Conservation (phyloP, 1,284 basidiomycete species). For the Irpex sp. region DNA sequence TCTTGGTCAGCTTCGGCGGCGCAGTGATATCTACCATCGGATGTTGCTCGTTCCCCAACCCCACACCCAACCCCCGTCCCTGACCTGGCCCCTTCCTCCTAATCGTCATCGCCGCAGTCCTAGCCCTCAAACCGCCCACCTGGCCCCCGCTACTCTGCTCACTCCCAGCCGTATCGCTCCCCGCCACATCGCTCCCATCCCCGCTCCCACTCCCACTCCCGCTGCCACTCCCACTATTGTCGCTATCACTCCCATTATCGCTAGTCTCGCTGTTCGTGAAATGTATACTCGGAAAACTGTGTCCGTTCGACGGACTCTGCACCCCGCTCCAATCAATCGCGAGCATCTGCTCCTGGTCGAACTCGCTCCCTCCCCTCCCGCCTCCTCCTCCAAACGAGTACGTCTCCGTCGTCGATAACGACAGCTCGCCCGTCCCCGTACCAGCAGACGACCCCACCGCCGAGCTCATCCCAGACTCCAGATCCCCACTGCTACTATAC, state of each 20-base stretch:
- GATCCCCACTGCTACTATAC: slow-evolving; percentile 37
- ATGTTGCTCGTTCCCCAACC: background rate
- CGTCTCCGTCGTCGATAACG: slow-evolving; percentile 26
- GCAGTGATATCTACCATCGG: background rate
- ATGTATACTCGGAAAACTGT: slow-evolving; percentile 76
- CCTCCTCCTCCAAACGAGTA: slow-evolving; percentile 18
- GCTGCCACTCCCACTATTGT: background rate
- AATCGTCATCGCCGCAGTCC: no score
- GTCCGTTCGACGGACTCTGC: slow-evolving; percentile 32
- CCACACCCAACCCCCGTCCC: no score
- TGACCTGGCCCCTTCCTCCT: no score
- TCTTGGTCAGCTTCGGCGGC: slow-evolving; percentile 47
- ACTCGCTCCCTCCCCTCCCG: slow-evolving; percentile 1
- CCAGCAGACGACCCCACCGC: slow-evolving; percentile 36
- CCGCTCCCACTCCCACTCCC: background rate
- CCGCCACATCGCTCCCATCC: background rate
- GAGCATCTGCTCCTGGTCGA: slow-evolving; percentile 37
- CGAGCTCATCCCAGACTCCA: slow-evolving; percentile 38
- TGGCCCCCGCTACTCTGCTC: no score
- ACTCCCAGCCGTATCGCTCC: no score
- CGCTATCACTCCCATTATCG: slow-evolving; percentile 26
- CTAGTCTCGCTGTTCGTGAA: slow-evolving; percentile 49
- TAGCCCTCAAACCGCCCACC: no score
- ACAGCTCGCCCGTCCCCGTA: slow-evolving; percentile 33
- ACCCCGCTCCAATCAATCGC: slow-evolving; percentile 45